A percentile compares a stretch with the other conserved stretches of the same genome.
Conservation (phyloP, 495 filamentous ascomycete species). For the Penicillium crystallinum region DNA sequence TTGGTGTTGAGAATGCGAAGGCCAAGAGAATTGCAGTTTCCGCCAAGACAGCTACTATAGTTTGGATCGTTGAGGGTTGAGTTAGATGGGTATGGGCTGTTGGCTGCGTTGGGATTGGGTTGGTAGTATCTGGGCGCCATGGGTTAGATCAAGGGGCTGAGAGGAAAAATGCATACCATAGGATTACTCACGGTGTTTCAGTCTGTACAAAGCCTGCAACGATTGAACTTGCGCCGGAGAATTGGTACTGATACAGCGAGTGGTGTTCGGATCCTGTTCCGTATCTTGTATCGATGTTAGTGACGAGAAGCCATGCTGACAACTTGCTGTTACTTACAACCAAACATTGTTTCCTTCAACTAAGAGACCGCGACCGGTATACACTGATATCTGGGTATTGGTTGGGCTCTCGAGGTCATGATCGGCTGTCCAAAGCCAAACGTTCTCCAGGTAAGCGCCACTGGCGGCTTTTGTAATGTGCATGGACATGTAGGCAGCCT, state of each 20-base stretch:
- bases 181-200: constrained; percentile 56
- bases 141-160: neutral
- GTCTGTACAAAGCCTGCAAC: constrained; percentile 77
- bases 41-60: constrained; percentile 46
- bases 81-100: constrained; percentile 48
- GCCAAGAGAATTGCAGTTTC: constrained; percentile 60
- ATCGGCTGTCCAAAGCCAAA: constrained; percentile 67
- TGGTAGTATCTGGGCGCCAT: constrained; percentile 48
- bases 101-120: constrained; percentile 55
- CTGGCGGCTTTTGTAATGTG: constrained; percentile 54
- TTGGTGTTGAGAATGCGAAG: constrained; percentile 57
- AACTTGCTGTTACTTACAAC: constrained; percentile 38
- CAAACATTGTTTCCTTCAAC: constrained; percentile 55
- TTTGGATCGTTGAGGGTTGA: constrained; percentile 52
- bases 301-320: neutral
- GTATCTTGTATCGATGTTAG: constrained; percentile 30
- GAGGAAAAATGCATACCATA: neutral
- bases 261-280: constrained; percentile 77
- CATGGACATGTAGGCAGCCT: constrained; percentile 63
- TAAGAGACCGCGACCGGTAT: constrained; percentile 61
- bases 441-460: constrained; percentile 58
- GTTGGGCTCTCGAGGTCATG: constrained; percentile 62
- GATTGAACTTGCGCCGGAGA: constrained; percentile 62
- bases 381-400: constrained; percentile 60
- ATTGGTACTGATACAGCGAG: constrained; percentile 76